phyloP scores from a whole-genome alignment of 306 rosid genomes.

The Betula pendula region DNA sequence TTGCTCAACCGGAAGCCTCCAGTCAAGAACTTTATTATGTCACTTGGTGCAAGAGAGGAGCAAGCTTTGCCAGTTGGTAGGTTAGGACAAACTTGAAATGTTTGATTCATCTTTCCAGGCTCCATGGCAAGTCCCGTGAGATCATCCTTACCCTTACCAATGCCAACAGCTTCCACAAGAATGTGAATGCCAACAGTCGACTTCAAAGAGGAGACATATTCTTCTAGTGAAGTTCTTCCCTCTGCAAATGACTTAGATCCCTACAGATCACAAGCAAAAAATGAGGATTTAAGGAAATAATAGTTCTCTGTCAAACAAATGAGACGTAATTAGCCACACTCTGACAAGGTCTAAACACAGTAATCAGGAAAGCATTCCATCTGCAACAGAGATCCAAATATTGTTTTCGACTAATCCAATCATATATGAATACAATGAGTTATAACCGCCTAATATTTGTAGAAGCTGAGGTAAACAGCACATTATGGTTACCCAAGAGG shows the following conservation, averaged over 20 bases:
- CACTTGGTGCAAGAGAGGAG: slow-evolving; percentile 62
- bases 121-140: slow-evolving; percentile 59
- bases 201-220: slow-evolving; percentile 60
- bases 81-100: slow-evolving; percentile 31
- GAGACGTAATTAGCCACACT: not conserved
- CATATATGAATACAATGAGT: not conserved
- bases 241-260: slow-evolving; percentile 60
- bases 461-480: not conserved
- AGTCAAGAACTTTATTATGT: slow-evolving; percentile 57
- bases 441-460: not conserved
- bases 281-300: slow-evolving; percentile 23
- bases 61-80: slow-evolving; percentile 50
- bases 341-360: not conserved
- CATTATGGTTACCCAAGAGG: slow-evolving; percentile 9
- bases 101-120: slow-evolving; percentile 47
- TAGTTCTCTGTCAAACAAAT: slow-evolving; percentile 4
- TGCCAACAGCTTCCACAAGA: slow-evolving; percentile 73
- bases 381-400: slow-evolving; percentile 25
- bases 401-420: not conserved
- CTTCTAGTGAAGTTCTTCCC: slow-evolving; percentile 62
- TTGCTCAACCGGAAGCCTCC: slow-evolving; percentile 75
- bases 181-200: slow-evolving; percentile 51
- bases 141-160: slow-evolving; percentile 73
- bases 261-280: slow-evolving; percentile 41
- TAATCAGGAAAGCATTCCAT: not conserved